Conservation (phyloP, 768 basidiomycete species). For the Naganishia friedmannii region DNA sequence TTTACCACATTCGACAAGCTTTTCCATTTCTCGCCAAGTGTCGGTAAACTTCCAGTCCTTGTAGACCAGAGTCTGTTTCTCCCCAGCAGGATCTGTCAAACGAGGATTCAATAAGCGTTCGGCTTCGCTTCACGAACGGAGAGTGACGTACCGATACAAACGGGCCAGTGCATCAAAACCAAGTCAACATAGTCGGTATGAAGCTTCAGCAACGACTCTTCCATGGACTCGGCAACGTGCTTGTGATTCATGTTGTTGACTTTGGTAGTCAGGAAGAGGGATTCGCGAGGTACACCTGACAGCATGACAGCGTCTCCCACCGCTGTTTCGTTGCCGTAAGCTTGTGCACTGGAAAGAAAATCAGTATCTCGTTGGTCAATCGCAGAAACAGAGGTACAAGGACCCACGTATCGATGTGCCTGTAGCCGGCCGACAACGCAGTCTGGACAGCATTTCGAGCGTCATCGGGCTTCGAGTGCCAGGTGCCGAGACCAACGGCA, state of each 20-base stretch:
- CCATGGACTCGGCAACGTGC: constrained; percentile 27
- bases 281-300: constrained; percentile 67
- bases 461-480: constrained; percentile 60
- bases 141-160: constrained; percentile 28
- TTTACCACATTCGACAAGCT: constrained; percentile 56
- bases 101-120: too few relatives aligned
- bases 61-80: constrained; percentile 42
- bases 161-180: constrained; percentile 56
- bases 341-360: constrained; percentile 24
- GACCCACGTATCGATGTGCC: constrained; percentile 54
- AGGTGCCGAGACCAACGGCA: constrained; percentile 61
- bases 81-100: constrained; percentile 21
- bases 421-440: constrained; percentile 72
- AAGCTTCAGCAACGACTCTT: constrained; percentile 58
- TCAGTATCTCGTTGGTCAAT: background rate
- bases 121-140: background rate
- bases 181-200: constrained; percentile 72
- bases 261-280: constrained; percentile 71
- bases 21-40: constrained; percentile 77
- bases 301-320: constrained; percentile 76
- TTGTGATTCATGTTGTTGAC: constrained; percentile 35
- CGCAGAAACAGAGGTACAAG: background rate
- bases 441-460: constrained; percentile 71
- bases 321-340: constrained; percentile 67
- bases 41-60: constrained; percentile 69